Conservation (phyloP, 768 basidiomycete genomes). For the Trametes meyenii region DNA sequence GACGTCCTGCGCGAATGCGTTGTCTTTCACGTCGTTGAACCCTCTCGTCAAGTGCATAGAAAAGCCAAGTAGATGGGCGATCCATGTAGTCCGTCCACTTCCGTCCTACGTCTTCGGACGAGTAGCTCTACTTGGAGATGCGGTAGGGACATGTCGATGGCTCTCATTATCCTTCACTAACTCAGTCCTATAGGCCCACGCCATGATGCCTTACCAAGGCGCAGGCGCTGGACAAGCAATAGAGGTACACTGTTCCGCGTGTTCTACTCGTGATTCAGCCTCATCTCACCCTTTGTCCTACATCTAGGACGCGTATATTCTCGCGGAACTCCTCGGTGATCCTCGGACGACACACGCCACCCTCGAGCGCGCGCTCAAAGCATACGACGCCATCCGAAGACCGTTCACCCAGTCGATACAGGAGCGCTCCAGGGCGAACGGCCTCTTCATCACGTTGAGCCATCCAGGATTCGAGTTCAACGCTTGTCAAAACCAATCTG, state of each 20-base stretch:
- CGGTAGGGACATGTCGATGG: conserved; percentile 29
- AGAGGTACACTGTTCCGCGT: conserved; percentile 37
- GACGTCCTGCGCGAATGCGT: background rate
- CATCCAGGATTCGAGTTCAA: conserved; percentile 28
- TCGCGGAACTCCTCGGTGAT: conserved; percentile 49
- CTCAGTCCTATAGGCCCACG: conserved; percentile 33
- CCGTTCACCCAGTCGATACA: conserved; percentile 34
- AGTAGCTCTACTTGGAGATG: conserved; percentile 51
- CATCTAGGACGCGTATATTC: conserved; percentile 41
- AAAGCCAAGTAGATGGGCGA: conserved; percentile 55
- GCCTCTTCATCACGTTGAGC: conserved; percentile 33
- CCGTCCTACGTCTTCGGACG: conserved; percentile 52
- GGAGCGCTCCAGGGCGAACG: conserved; percentile 31
- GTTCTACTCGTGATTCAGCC: too few species aligned
- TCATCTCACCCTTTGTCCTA: background rate
- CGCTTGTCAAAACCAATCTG: conserved; percentile 10
- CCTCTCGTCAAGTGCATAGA: conserved; percentile 49
- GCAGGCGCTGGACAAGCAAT: conserved; percentile 48
- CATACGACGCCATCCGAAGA: conserved; percentile 37
- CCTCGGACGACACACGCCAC: conserved; percentile 28
- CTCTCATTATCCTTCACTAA: background rate
- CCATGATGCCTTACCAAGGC: conserved; percentile 47
- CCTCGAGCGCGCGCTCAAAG: conserved; percentile 27
- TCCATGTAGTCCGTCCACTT: conserved; percentile 59
- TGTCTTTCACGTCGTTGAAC: background rate